A percentile compares a stretch with the other conserved stretches of the same genome.
Conservation (phyloP, 208 protist genomes). For the Trypanosoma boissoni region DNA sequence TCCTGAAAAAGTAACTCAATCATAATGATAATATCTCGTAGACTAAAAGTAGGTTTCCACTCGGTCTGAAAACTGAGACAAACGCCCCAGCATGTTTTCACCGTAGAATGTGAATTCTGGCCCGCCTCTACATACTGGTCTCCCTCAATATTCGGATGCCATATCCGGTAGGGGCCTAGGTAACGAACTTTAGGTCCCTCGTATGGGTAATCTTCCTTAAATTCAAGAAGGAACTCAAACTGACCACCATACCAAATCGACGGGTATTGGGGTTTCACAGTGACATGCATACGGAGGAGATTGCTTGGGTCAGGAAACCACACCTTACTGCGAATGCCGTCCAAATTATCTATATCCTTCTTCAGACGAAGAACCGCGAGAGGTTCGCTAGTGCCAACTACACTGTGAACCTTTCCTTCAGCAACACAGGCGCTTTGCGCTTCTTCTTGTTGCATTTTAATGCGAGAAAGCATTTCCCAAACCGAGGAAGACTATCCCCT, state of each 20-base stretch:
- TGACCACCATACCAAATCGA: constrained; percentile 67
- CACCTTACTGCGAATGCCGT: constrained; percentile 46
- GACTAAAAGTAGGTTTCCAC: constrained; percentile 67
- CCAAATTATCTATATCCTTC: constrained; percentile 56
- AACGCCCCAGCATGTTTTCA: constrained; percentile 55
- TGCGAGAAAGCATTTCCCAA: constrained; percentile 25
- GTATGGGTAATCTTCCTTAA: constrained; percentile 76
- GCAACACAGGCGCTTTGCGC: neutral
- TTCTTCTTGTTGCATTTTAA: constrained; percentile 27
- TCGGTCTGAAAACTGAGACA: constrained; percentile 83
- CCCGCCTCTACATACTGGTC: constrained; percentile 36
- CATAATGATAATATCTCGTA: constrained; percentile 72
- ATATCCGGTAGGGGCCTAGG: constrained; percentile 63
- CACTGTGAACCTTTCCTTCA: neutral
- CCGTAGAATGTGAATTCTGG: neutral
- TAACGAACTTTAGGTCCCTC: constrained; percentile 80
- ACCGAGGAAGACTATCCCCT: neutral
- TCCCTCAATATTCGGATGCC: constrained; percentile 90
- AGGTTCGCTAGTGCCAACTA: constrained; percentile 17
- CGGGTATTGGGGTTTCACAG: constrained; percentile 25
- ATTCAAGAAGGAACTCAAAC: constrained; percentile 68
- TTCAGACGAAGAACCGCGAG: constrained; percentile 52
- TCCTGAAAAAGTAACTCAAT: constrained; percentile 78
- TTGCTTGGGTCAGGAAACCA: constrained; percentile 40
- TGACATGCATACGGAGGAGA: constrained; percentile 48